Conservation (phyloP, 169 alveolate species). For the Eimeria maxima region DNA sequence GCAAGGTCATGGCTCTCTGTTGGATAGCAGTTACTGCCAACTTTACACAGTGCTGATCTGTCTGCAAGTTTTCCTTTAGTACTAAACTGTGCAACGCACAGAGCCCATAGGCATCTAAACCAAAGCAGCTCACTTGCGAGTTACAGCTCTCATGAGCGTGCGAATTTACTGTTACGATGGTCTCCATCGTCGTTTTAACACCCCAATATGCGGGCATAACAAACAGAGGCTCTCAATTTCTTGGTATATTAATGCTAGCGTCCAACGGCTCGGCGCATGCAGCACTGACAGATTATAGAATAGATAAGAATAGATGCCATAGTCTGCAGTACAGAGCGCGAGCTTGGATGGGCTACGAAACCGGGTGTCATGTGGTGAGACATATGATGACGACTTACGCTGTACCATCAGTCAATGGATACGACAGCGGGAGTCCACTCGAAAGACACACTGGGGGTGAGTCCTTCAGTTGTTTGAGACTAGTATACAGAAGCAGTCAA, state of each 20-base stretch:
- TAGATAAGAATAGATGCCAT: neutral
- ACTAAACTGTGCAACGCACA: conserved; percentile 29
- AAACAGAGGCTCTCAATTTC: neutral
- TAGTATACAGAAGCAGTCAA: neutral
- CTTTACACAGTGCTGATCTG: neutral
- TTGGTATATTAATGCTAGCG: neutral
- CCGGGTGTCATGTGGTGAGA: neutral
- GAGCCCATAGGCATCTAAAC: neutral
- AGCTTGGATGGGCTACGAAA: neutral
- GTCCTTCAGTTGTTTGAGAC: neutral
- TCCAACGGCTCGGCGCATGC: neutral
- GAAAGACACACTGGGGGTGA: neutral
- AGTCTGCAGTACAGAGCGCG: neutral
- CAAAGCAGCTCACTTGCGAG: conserved; percentile 18
- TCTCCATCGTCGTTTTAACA: conserved; percentile 21
- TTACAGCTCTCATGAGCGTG: neutral
- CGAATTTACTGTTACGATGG: neutral
- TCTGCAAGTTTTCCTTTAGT: conserved; percentile 35
- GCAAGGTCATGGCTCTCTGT: neutral
- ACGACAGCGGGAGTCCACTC: too few species aligned
- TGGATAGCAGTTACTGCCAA: neutral
- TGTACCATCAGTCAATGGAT: neutral
- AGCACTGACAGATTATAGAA: neutral
- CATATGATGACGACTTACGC: neutral
- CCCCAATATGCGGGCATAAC: conserved; percentile 6